Percentiles rank a stretch among this genome's conserved stretches.
Conservation (phyloP, 2,329 filamentous ascomycete genomes). For the Calycina marina region DNA sequence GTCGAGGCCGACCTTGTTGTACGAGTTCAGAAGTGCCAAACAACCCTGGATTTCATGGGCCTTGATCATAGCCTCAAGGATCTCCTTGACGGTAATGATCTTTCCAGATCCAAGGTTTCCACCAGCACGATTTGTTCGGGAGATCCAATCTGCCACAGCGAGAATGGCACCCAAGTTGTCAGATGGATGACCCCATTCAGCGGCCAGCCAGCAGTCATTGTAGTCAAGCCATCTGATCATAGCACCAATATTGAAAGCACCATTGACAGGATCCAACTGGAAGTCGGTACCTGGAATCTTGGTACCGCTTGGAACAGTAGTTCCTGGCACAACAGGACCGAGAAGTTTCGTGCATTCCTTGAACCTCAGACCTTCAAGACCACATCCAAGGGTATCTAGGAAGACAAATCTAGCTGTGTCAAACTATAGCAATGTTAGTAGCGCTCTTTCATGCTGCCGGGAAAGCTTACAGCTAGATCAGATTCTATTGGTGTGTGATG, state of each 20-base stretch:
- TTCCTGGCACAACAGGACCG: slow-evolving; percentile 81
- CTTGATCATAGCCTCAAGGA: slow-evolving; percentile 97
- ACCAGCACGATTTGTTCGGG: slow-evolving; percentile 66
- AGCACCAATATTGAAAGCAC: slow-evolving; percentile 96
- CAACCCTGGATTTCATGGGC: slow-evolving; percentile 98
- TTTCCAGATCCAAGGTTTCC: slow-evolving; percentile 76
- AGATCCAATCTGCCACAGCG: slow-evolving; percentile 93
- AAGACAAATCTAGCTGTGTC: slow-evolving; percentile 96
- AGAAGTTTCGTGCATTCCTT: slow-evolving; percentile 92
- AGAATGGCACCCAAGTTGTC: slow-evolving; percentile 97
- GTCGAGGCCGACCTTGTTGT: slow-evolving; percentile 96
- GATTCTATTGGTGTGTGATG: slow-evolving; percentile 85
- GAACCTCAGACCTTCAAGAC: slow-evolving; percentile 88
- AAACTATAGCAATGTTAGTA: slow-evolving; percentile 38
- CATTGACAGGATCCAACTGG: slow-evolving; percentile 88
- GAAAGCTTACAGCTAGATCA: slow-evolving; percentile 66
- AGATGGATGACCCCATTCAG: slow-evolving; percentile 97
- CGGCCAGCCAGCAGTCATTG: slow-evolving; percentile 99
- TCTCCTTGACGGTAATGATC: slow-evolving; percentile 75
- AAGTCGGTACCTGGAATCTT: slow-evolving; percentile 85
- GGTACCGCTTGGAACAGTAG: slow-evolving; percentile 79
- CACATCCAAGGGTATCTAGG: slow-evolving; percentile 91
- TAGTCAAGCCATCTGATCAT: slow-evolving; percentile 99
- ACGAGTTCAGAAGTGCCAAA: slow-evolving; percentile 92
- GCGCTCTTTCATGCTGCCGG: slow-evolving; percentile 1